phyloP scores from a whole-genome alignment of 441 rosid genomes.

The Pelargonium fulgidum region DNA sequence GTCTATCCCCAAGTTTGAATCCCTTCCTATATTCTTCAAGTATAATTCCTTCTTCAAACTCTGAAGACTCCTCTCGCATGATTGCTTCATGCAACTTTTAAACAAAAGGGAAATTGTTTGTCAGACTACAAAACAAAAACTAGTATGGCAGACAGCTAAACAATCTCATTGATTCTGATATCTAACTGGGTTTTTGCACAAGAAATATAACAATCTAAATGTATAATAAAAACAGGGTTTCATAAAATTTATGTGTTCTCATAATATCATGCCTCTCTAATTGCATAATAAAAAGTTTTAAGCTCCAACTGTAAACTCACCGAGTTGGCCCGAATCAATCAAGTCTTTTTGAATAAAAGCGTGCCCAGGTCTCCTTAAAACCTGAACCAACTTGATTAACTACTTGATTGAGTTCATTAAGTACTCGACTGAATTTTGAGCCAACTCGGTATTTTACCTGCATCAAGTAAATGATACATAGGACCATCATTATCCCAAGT shows the following conservation, averaged over 20 bases:
- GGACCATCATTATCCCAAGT: constrained; percentile 24
- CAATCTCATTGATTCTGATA: too few species aligned
- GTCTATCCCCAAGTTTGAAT: constrained; percentile 74
- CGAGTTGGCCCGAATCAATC: constrained; percentile 51
- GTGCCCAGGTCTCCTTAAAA: constrained; percentile 50
- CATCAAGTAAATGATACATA: constrained; percentile 34
- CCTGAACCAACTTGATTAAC: constrained; percentile 44
- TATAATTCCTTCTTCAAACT: constrained; percentile 68
- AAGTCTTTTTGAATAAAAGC: constrained; percentile 36
- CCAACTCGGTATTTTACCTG: constrained; percentile 59
- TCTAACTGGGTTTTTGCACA: not conserved
- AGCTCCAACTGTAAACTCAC: constrained; percentile 31
- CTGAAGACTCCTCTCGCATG: constrained; percentile 74
- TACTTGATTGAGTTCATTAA: constrained; percentile 34
- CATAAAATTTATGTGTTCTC: too few species aligned
- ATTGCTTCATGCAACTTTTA: constrained; percentile 87
- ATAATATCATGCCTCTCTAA: too few species aligned
- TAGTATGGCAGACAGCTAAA: not conserved
- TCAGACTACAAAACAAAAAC: constrained; percentile 18
- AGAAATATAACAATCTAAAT: not conserved
- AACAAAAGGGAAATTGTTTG: constrained; percentile 2
- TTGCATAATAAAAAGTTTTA: constrained; percentile 11
- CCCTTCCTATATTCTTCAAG: constrained; percentile 80
- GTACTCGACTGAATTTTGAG: constrained; percentile 48
- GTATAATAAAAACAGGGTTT: not conserved